Conservation (phyloP, 345 rosid species). For the Salix suchowensis region DNA sequence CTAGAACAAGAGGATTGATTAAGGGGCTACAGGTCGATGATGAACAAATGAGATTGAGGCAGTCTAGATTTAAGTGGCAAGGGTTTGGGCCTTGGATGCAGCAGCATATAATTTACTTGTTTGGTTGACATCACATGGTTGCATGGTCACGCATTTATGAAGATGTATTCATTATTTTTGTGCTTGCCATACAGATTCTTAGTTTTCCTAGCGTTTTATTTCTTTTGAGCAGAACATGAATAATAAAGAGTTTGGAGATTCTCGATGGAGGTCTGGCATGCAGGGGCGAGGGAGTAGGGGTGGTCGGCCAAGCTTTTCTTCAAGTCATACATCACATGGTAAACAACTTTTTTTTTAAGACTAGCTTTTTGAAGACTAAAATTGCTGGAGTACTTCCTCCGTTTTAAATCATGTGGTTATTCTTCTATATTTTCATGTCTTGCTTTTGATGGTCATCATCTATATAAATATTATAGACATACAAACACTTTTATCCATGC, state of each 20-base stretch:
- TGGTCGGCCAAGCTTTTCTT: conserved; percentile 44
- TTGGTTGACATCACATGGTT: not conserved
- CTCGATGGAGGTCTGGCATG: conserved; percentile 64
- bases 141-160: not conserved
- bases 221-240: conserved; percentile 40
- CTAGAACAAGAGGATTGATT: not conserved
- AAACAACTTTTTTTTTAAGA: conserved; percentile 11
- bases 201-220: conserved; percentile 4
- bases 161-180: conserved; percentile 1
- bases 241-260: conserved; percentile 64
- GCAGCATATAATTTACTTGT: not conserved
- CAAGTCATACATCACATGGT: conserved; percentile 60
- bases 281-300: conserved; percentile 61
- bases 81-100: not conserved
- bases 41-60: not conserved
- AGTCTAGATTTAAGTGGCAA: not conserved
- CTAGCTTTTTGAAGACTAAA: conserved; percentile 4
- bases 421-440: conserved; percentile 9
- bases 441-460: not conserved
- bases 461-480: not conserved
- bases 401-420: not conserved
- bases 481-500: not conserved
- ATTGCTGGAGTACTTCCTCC: conserved; percentile 7
- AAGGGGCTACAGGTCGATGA: not conserved
- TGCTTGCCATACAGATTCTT: conserved; percentile 6